Evolutionary conservation across 2,329 filamentous ascomycete genomes (phyloP).

Genomic region (Biscogniauxia marginata): DNA sequence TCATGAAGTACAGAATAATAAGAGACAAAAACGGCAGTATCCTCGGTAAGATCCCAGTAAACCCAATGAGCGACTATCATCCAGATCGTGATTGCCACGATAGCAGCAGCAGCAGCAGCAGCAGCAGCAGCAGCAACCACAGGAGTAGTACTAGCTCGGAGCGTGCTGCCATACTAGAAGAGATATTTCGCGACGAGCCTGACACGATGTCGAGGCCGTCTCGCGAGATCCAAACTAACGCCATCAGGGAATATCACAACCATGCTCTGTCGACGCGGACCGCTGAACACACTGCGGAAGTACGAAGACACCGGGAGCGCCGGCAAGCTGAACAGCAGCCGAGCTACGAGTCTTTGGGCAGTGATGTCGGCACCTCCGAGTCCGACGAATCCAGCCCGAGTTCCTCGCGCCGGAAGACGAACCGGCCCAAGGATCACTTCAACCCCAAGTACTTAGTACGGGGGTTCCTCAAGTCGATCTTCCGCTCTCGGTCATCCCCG

Average conservation of each 20-base stretch:
- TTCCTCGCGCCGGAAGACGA: not conserved
- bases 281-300: not conserved
- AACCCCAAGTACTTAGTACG: slow-evolving; percentile 17
- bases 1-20: slow-evolving; percentile 7
- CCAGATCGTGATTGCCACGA: not conserved
- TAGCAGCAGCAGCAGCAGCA: not conserved
- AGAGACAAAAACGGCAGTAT: slow-evolving; percentile 10
- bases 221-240: not conserved
- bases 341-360: not conserved
- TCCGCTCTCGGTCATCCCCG: not conserved
- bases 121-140: not conserved
- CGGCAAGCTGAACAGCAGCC: not conserved
- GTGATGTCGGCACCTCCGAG: not conserved
- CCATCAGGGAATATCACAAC: not conserved
- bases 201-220: not conserved
- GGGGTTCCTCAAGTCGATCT: slow-evolving; percentile 3
- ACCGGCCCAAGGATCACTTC: slow-evolving; percentile 1
- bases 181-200: not conserved
- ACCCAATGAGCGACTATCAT: not conserved
- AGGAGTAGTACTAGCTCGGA: not conserved
- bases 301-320: not conserved
- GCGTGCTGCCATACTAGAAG: not conserved
- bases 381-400: not conserved
- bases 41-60: slow-evolving; percentile 15
- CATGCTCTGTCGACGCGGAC: not conserved